Evolutionary conservation across 257 asterid species (phyloP).

Genomic region (Solanum rostratum): DNA sequence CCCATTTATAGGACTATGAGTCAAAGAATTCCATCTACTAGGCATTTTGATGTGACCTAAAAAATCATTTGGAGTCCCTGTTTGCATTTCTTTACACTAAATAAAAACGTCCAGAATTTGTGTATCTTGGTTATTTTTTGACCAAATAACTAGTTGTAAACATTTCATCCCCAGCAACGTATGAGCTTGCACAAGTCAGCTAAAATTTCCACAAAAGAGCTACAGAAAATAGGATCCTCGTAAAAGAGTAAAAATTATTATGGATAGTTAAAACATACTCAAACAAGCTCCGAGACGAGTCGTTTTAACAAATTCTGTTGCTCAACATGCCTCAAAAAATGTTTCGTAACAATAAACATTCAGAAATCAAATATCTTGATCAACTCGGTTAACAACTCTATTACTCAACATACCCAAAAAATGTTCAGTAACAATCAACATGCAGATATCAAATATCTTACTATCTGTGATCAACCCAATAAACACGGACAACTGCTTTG

Average conservation of each 20-base stretch:
- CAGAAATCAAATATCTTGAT: not conserved
- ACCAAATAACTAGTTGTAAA: too few relatives aligned
- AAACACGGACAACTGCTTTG: not conserved
- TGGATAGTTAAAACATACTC: not conserved
- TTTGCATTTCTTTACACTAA: too few relatives aligned
- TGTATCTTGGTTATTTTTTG: too few relatives aligned
- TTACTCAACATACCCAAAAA: not conserved
- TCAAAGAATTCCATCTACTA: too few relatives aligned
- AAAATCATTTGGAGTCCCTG: too few relatives aligned
- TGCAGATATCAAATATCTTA: not conserved
- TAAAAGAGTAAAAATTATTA: not conserved
- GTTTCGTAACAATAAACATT: not conserved
- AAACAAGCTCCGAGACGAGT: not conserved
- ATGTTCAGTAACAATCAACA: not conserved
- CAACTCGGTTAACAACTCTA: not conserved
- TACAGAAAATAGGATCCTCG: not conserved
- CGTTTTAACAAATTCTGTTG: not conserved
- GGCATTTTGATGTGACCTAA: too few relatives aligned
- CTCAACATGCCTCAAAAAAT: not conserved
- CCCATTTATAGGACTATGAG: not conserved
- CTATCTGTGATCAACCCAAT: not conserved
- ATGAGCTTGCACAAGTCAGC: not conserved
- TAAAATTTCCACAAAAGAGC: not conserved
- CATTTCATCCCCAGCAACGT: too few relatives aligned
- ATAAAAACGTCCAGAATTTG: too few relatives aligned